Base-by-base conservation (phyloP, 805 yeast species). In the Saturnispora diversa region DNA sequence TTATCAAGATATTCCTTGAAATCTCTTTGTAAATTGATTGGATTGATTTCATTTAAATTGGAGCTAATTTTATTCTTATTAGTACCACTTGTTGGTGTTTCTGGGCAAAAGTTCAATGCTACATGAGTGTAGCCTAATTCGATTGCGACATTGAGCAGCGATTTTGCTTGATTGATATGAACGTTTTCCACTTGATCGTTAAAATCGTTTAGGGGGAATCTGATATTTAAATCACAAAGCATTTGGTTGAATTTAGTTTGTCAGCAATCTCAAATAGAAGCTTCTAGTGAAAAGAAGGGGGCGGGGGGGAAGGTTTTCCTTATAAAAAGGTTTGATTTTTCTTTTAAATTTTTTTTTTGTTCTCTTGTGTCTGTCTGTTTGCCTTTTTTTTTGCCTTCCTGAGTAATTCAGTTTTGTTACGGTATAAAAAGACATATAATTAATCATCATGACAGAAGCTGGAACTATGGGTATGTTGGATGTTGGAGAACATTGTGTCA, bases 71-170 rank as follows among this genome's bases (percentile, higher is more conserved):
- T 77, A 13, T 62, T 56, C 48, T 76, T 78, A 39, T 58, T 64
- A 2, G 77, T 63, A 2, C 68, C 69, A 15, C 43, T 39, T 1
- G 47, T 45, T 9, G 46, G 32, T 28, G 39, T 31, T 8, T 24
- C 22, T 8, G 55, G 49, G 22, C 44, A 44, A 51, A 78, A 78
- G 58, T 85, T 87, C 37, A 88, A 60, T 2, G 90, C 97, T 3
- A 84, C 68, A 49, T 79, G 82, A 1, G 83, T 74, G 54, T 86
- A 86, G 9, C 90, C 92, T 6, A 82, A 55, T 20, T 69, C 60
- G 46, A 75, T 72, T 16, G 77, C 59, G 15, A 79, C 75, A 6
- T 69, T 55, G 7, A 84, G 56, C 4, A 74, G 69, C 31, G 69
- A 65, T 47, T 70, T 70, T 32, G 82, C 53, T 17, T 60, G 62